phyloP scores from a whole-genome alignment of 2,329 filamentous ascomycete genomes.

The Rugonectria rugulosa region DNA sequence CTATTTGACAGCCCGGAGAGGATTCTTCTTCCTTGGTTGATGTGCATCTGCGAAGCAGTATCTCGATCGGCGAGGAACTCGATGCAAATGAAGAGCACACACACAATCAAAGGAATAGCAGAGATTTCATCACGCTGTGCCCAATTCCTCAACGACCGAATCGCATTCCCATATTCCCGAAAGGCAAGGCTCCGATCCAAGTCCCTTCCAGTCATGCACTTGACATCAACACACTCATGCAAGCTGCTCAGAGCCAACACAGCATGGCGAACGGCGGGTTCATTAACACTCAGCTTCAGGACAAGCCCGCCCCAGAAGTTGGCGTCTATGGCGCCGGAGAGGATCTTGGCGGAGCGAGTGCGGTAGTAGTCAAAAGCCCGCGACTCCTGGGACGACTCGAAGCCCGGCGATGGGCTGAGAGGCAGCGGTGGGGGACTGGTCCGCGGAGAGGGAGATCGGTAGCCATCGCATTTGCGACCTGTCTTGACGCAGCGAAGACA shows the following conservation, averaged over 20 bases:
- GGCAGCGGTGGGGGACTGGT: conserved; percentile 25
- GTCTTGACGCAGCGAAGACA: conserved; percentile 63
- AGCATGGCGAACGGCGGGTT: conserved; percentile 58
- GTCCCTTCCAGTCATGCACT: conserved; percentile 22
- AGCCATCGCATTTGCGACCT: conserved; percentile 65
- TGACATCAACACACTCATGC: conserved; percentile 47
- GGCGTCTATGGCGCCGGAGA: conserved; percentile 53
- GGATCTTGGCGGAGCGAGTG: conserved; percentile 46
- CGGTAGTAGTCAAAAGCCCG: conserved; percentile 46
- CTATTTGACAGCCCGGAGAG: conserved; percentile 44
- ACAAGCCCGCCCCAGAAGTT: conserved; percentile 55
- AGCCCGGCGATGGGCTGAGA: conserved; percentile 29
- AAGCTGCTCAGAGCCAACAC: conserved; percentile 58
- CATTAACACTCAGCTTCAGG: conserved; percentile 52
- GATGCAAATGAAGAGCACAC: conserved; percentile 60
- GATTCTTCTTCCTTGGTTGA: conserved; percentile 53
- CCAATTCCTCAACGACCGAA: conserved; percentile 51
- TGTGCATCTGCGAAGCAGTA: conserved; percentile 53
- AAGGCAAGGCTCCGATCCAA: conserved; percentile 37
- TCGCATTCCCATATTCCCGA: conserved; percentile 56
- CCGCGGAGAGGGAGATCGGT: conserved; percentile 40
- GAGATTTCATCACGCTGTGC: conserved; percentile 40
- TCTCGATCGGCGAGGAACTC: conserved; percentile 62
- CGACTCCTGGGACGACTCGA: conserved; percentile 30
- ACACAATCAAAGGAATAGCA: conserved; percentile 51